Percentiles rank a stretch among this genome's conserved stretches.
These are phyloP conservation scores for Thielaviopsis populi DNA, from an alignment of 2,329 filamentous ascomycete species.

Conservation along the genomic window DNA sequence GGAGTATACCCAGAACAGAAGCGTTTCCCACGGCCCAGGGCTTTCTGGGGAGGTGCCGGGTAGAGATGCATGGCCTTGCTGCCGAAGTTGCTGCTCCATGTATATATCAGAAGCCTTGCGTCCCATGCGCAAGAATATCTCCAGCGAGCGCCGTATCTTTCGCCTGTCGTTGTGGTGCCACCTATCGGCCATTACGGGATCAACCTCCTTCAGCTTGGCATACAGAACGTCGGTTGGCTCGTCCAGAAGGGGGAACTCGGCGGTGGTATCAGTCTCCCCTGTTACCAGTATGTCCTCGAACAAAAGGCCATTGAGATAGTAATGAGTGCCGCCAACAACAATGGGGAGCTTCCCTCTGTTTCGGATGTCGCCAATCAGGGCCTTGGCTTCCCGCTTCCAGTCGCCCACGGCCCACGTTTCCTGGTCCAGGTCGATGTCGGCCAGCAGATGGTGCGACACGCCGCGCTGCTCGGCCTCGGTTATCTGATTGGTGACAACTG, in stretches of 20 bases:
- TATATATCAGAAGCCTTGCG: constrained; percentile 75
- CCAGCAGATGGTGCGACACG: constrained; percentile 77
- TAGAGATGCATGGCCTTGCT: background rate
- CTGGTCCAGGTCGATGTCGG: constrained; percentile 58
- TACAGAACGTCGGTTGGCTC: constrained; percentile 57
- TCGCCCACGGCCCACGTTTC: constrained; percentile 70
- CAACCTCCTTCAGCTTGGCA: constrained; percentile 58
- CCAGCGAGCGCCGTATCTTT: constrained; percentile 77
- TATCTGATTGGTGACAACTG: constrained; percentile 93
- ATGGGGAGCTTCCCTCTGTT: constrained; percentile 69
- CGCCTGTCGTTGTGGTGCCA: constrained; percentile 92
- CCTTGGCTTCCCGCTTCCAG: constrained; percentile 56
- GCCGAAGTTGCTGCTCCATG: constrained; percentile 44
- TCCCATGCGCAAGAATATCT: constrained; percentile 78
- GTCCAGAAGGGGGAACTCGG: constrained; percentile 51
- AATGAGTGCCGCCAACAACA: constrained; percentile 86
- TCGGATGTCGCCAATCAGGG: constrained; percentile 62
- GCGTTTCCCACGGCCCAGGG: constrained; percentile 33
- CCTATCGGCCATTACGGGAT: constrained; percentile 73
- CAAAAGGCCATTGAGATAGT: constrained; percentile 80
- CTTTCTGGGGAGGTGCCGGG: background rate
- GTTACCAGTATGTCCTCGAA: constrained; percentile 58
- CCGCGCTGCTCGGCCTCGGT: constrained; percentile 57
- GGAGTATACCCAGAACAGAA: constrained; percentile 81
- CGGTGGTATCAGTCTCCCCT: constrained; percentile 24